phyloP scores from a whole-genome alignment of 2,329 filamentous ascomycete species.

The Aaosphaeria pasadenensis region DNA sequence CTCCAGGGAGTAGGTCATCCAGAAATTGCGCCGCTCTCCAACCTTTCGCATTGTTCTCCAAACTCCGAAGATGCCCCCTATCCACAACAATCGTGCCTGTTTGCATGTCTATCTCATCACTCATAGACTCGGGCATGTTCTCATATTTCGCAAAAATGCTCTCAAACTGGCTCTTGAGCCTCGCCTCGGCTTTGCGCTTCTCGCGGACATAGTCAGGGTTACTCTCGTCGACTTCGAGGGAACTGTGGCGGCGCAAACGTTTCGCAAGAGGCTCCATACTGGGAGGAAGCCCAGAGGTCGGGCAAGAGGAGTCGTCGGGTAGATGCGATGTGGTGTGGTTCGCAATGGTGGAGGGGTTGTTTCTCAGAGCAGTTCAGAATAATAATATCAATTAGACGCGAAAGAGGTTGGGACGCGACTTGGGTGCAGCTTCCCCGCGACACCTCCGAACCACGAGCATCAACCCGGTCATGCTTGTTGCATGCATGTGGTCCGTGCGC shows the following conservation, averaged over 20 bases:
- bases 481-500: no score
- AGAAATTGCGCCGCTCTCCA: neutral
- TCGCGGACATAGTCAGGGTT: constrained; percentile 36
- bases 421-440: no score
- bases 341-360: no score
- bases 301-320: no score
- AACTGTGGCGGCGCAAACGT: constrained; percentile 52
- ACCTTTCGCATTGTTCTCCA: neutral
- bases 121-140: constrained; percentile 76
- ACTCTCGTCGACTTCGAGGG: constrained; percentile 32
- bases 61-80: constrained; percentile 72
- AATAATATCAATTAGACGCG: no score
- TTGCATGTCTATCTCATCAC: constrained; percentile 83
- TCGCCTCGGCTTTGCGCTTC: constrained; percentile 37
- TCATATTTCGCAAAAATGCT: constrained; percentile 86
- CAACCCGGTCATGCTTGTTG: no score
- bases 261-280: constrained; percentile 61
- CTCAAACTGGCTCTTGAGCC: constrained; percentile 68
- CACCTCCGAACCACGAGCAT: no score
- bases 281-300: neutral
- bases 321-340: no score
- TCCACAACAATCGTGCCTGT: constrained; percentile 83
- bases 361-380: no score
- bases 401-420: no score
- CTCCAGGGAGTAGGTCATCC: neutral